phyloP scores from a whole-genome alignment of 495 filamentous ascomycete species.

The Talaromyces adpressus region DNA sequence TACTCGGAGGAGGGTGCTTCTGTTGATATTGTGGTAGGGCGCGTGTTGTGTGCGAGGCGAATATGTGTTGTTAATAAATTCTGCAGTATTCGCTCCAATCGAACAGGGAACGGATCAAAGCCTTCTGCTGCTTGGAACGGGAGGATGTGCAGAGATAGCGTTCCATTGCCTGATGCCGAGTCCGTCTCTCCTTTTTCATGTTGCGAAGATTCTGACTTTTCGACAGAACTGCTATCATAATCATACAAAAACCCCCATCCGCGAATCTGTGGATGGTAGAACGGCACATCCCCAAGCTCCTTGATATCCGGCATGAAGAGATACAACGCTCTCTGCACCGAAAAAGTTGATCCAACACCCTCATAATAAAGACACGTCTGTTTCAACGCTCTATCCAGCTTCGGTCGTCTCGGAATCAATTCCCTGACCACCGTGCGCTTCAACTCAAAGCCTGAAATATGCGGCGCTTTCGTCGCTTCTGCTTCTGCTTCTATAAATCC shows the following conservation, averaged over 20 bases:
- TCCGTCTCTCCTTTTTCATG: background rate
- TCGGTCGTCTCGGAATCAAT: conserved; percentile 73
- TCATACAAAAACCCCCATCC: conserved; percentile 69
- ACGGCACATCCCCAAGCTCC: conserved; percentile 58
- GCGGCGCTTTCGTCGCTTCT: conserved; percentile 20
- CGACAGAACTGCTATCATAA: conserved; percentile 22
- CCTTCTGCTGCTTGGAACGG: conserved; percentile 20
- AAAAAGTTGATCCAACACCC: background rate
- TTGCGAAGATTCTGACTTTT: background rate
- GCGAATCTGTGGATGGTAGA: conserved; percentile 74
- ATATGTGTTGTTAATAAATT: conserved; percentile 64
- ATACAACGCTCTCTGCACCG: conserved; percentile 45
- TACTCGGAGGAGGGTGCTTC: background rate
- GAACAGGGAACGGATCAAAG: conserved; percentile 23
- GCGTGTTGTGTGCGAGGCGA: conserved; percentile 64
- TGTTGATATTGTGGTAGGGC: conserved; percentile 24
- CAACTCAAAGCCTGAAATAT: conserved; percentile 45
- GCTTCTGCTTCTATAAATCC: background rate
- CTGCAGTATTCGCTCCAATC: conserved; percentile 63
- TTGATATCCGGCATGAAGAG: conserved; percentile 71
- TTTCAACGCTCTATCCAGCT: conserved; percentile 62
- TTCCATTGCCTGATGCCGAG: conserved; percentile 12
- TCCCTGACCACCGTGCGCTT: conserved; percentile 60
- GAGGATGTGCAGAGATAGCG: conserved; percentile 24
- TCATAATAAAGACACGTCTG: conserved; percentile 75